Evolutionary conservation across 495 filamentous ascomycete genomes (phyloP).

Genomic region (Annulohypoxylon stygium): DNA sequence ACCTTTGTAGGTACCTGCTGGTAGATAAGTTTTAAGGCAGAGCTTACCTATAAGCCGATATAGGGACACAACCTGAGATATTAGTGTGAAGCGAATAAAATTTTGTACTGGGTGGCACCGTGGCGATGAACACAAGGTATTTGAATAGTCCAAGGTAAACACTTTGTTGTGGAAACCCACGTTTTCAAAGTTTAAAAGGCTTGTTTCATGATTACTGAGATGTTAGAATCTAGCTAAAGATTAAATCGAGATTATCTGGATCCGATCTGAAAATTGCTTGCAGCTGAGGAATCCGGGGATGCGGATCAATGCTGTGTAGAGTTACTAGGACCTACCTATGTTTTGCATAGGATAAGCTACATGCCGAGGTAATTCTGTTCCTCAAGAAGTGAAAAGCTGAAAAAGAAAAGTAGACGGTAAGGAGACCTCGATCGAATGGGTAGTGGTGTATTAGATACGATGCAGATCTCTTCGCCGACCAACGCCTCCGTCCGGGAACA

Average conservation of each 20-base stretch:
- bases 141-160: too few species aligned
- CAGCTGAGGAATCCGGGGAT: slow-evolving; percentile 13
- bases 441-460: not conserved
- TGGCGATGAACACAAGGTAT: too few species aligned
- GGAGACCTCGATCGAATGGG: not conserved
- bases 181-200: too few species aligned
- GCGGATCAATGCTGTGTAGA: not conserved
- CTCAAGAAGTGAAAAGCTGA: not conserved
- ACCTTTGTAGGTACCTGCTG: too few species aligned
- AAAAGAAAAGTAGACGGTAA: slow-evolving; percentile 4
- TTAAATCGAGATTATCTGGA: not conserved
- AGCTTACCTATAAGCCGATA: too few species aligned
- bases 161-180: too few species aligned
- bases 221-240: not conserved
- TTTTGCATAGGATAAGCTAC: not conserved
- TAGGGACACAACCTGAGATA: too few species aligned
- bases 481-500: not conserved
- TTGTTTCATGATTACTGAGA: too few species aligned
- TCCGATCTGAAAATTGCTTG: not conserved
- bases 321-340: not conserved
- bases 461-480: not conserved
- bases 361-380: not conserved
- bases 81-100: too few species aligned
- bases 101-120: too few species aligned
- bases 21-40: too few species aligned